Evolutionary conservation across 306 rosid species (phyloP).

Genomic region (Citrullus colocynthis): DNA sequence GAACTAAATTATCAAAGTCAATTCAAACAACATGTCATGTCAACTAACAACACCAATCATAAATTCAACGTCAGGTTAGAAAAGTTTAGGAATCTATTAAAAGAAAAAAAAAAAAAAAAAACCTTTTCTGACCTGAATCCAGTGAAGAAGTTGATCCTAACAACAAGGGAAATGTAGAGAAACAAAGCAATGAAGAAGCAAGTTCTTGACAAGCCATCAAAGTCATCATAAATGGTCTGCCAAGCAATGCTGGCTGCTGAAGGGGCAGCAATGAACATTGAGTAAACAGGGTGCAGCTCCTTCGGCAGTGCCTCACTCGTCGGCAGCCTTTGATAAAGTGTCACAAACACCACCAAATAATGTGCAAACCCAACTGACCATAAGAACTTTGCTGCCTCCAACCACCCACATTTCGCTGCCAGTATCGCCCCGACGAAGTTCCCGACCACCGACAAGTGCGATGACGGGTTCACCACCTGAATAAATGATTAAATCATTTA

Average conservation of each 20-base stretch:
- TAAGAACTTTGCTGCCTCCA: slow-evolving; percentile 67
- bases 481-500: neutral
- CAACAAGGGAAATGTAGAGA: slow-evolving; percentile 55
- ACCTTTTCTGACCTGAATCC: slow-evolving; percentile 43
- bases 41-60: neutral
- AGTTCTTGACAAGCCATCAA: slow-evolving; percentile 53
- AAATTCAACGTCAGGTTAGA: no score
- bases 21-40: neutral
- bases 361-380: slow-evolving; percentile 90
- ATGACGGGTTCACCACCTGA: slow-evolving; percentile 62
- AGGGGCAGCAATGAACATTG: slow-evolving; percentile 87
- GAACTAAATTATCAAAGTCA: no score
- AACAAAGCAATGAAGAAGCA: slow-evolving; percentile 81
- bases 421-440: slow-evolving; percentile 80
- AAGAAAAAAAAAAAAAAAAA: neutral
- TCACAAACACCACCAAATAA: slow-evolving; percentile 68
- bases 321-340: slow-evolving; percentile 79
- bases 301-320: slow-evolving; percentile 74
- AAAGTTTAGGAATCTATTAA: neutral
- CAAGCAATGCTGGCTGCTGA: slow-evolving; percentile 79
- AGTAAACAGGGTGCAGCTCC: slow-evolving; percentile 83
- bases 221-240: slow-evolving; percentile 49
- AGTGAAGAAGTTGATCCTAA: slow-evolving; percentile 66
- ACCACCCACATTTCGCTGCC: slow-evolving; percentile 70
- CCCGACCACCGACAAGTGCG: slow-evolving; percentile 75